Evolutionary conservation across 2,329 filamentous ascomycete genomes (phyloP).

Genomic region (Trichophyton mentagrophytes): DNA sequence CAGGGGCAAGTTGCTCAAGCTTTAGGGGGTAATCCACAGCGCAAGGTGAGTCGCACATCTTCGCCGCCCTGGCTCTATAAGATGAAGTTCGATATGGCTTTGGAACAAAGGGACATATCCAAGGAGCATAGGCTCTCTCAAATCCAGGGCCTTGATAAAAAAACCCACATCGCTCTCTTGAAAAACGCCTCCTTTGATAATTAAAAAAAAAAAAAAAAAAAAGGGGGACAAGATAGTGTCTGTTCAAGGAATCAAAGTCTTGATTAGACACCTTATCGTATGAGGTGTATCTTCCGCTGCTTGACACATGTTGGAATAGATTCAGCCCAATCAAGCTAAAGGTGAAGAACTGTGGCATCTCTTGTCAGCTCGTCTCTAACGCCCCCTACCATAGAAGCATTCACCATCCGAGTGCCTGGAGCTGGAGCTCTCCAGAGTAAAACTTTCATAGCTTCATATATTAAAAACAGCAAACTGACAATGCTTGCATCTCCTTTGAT

Average conservation of each 20-base stretch:
- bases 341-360: not conserved
- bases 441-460: constrained; percentile 44
- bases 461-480: not conserved
- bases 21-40: not conserved
- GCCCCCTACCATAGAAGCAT: not conserved
- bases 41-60: not conserved
- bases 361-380: not conserved
- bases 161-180: not conserved
- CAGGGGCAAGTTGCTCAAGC: not conserved
- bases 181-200: not conserved
- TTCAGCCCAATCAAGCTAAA: not conserved
- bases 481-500: too few species aligned
- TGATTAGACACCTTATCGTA: too few species aligned
- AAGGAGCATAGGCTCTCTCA: not conserved
- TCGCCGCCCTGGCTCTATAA: not conserved
- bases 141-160: not conserved
- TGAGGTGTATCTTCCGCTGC: too few species aligned
- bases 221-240: too few species aligned
- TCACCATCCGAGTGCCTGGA: constrained; percentile 38
- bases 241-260: too few species aligned
- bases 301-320: too few species aligned
- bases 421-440: constrained; percentile 59
- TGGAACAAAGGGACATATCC: not conserved
- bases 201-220: not conserved
- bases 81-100: not conserved